These are phyloP conservation scores for Trichosporon inkin DNA, from an alignment of 1,284 basidiomycete genomes.

Conservation along the genomic window DNA sequence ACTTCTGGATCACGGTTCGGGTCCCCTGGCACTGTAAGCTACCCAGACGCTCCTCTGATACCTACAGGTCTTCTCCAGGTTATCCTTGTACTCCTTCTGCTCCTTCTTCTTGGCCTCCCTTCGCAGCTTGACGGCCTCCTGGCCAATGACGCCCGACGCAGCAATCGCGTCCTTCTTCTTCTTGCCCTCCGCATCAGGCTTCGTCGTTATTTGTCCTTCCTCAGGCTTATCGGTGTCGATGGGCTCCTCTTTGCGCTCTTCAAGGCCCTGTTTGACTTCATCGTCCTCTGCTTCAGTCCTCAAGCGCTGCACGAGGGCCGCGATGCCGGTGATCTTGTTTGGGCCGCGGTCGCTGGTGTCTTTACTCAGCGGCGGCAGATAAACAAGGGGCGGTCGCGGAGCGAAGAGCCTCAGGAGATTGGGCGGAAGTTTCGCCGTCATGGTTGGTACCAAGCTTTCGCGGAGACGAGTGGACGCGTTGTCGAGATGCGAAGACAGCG, in stretches of 20 bases:
- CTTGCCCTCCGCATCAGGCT: constrained; percentile 62
- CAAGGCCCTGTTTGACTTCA: constrained; percentile 45
- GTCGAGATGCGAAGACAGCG: background rate
- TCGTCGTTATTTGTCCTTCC: constrained; percentile 57
- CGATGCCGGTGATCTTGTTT: constrained; percentile 72
- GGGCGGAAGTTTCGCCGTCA: constrained; percentile 81
- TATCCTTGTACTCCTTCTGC: constrained; percentile 72
- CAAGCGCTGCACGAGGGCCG: constrained; percentile 64
- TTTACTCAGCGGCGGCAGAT: constrained; percentile 72
- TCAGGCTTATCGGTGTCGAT: constrained; percentile 10
- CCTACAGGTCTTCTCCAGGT: constrained; percentile 76
- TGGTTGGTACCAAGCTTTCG: constrained; percentile 18
- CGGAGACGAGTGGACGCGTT: background rate
- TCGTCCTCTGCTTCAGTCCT: constrained; percentile 67
- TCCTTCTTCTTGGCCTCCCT: constrained; percentile 75
- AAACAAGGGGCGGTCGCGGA: constrained; percentile 79
- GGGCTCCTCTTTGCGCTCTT: constrained; percentile 48
- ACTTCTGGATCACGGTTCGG: constrained; percentile 76
- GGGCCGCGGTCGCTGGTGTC: constrained; percentile 69
- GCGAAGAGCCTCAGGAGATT: constrained; percentile 93
- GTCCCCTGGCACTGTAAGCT: constrained; percentile 12
- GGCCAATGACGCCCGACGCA: constrained; percentile 53
- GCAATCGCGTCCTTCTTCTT: constrained; percentile 59
- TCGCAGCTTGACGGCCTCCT: constrained; percentile 60
- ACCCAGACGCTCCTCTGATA: constrained; percentile 19